These are phyloP conservation scores for Cladosporium sp. DNA, from an alignment of 2,329 filamentous ascomycete genomes.

Conservation along the genomic window DNA sequence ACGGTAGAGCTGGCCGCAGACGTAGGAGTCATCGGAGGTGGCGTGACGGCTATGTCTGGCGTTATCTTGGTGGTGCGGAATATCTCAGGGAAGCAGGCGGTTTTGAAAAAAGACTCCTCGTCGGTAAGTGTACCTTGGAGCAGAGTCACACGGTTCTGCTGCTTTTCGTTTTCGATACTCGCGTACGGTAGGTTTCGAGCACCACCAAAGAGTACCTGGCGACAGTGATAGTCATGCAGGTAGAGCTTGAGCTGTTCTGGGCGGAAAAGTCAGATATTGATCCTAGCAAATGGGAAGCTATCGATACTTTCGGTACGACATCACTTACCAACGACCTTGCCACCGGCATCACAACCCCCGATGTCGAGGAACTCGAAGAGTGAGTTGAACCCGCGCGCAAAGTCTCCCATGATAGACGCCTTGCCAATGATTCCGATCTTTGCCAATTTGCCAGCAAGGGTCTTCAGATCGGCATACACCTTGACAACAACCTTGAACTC, in stretches of 20 bases:
- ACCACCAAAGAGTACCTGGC: slow-evolving; percentile 57
- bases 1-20: neutral
- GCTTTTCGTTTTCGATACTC: slow-evolving; percentile 37
- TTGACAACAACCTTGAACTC: slow-evolving; percentile 45
- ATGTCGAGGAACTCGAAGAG: slow-evolving; percentile 60
- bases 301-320: too few species aligned
- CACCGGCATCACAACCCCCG: slow-evolving; percentile 46
- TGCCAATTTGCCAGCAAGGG: slow-evolving; percentile 39
- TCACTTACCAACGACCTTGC: slow-evolving; percentile 51
- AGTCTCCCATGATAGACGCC: slow-evolving; percentile 40
- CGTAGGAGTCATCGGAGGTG: neutral
- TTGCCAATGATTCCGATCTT: slow-evolving; percentile 12
- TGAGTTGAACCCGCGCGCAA: slow-evolving; percentile 55
- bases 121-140: slow-evolving; percentile 55
- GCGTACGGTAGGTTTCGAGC: slow-evolving; percentile 52
- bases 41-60: slow-evolving; percentile 17
- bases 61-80: slow-evolving; percentile 52
- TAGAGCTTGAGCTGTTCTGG: slow-evolving; percentile 54
- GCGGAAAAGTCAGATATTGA: slow-evolving; percentile 8
- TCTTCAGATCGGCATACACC: slow-evolving; percentile 43
- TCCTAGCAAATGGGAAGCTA: neutral
- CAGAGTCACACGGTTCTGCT: slow-evolving; percentile 48
- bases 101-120: slow-evolving; percentile 46
- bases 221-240: slow-evolving; percentile 56
- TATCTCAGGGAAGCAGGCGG: slow-evolving; percentile 47